Conservation (phyloP, 1,139 yeast species). For the Magnusiomyces paraingens region DNA sequence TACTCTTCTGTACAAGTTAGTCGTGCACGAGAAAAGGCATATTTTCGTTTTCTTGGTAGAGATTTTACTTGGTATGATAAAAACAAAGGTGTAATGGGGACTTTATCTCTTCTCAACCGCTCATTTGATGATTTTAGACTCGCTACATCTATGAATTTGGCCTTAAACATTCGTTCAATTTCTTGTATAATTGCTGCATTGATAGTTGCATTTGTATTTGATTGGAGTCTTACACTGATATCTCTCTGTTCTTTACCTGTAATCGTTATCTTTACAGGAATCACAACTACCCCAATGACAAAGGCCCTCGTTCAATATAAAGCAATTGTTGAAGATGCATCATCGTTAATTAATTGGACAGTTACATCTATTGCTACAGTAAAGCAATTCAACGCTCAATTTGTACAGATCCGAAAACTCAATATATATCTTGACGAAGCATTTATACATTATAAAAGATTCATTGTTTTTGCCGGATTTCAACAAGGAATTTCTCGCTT, state of each 20-base stretch:
- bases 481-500: conserved; percentile 56
- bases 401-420: conserved; percentile 45
- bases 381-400: conserved; percentile 54
- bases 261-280: conserved; percentile 44
- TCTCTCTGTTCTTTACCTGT: conserved; percentile 68
- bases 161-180: conserved; percentile 46
- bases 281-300: conserved; percentile 49
- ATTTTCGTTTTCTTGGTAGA: conserved; percentile 28
- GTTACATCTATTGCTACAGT: conserved; percentile 54
- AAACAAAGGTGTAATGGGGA: conserved; percentile 44
- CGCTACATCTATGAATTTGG: conserved; percentile 64
- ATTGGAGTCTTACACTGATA: conserved; percentile 80
- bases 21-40: conserved; percentile 46
- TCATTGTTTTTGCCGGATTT: conserved; percentile 46
- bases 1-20: conserved; percentile 68
- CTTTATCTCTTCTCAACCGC: conserved; percentile 52
- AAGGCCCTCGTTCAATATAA: conserved; percentile 54
- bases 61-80: conserved; percentile 47
- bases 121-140: conserved; percentile 69
- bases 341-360: conserved; percentile 66
- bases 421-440: conserved; percentile 38
- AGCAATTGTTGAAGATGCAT: conserved; percentile 45
- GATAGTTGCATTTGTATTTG: conserved; percentile 62
- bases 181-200: conserved; percentile 52
- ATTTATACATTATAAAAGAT: conserved; percentile 42